Evolutionary conservation across 345 rosid species (phyloP).

Genomic region (Hibiscus syriacus): DNA sequence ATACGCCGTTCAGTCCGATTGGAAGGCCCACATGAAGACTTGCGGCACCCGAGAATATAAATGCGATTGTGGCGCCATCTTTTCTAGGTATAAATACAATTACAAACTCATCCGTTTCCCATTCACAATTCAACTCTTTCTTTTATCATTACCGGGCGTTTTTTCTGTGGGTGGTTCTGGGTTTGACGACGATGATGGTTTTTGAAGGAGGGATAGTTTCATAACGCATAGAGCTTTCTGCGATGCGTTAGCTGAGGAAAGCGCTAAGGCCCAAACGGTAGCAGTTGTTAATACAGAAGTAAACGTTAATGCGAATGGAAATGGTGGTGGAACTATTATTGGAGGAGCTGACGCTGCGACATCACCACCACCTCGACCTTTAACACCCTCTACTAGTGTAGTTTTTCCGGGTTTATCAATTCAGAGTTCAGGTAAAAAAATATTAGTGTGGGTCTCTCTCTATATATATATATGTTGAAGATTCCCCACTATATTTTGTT

Average conservation of each 20-base stretch:
- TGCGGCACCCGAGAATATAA: conserved; percentile 70
- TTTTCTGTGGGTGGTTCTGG: no score
- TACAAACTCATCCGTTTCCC: background rate
- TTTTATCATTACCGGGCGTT: no score
- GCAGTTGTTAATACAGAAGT: conserved; percentile 7
- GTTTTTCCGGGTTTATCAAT: conserved; percentile 62
- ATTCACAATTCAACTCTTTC: background rate
- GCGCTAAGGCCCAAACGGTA: conserved; percentile 28
- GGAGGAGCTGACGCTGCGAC: conserved; percentile 26
- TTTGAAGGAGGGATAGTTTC: conserved; percentile 62
- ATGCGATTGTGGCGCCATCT: conserved; percentile 73
- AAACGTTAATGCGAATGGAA: background rate
- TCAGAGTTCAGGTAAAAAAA: conserved; percentile 69
- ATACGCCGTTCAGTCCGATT: conserved; percentile 76
- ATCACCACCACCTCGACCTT: conserved; percentile 57
- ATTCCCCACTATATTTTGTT: background rate
- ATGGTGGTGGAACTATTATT: conserved; percentile 3
- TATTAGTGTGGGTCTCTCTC: background rate
- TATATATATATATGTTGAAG: background rate
- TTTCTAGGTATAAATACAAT: conserved; percentile 44
- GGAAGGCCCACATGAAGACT: conserved; percentile 81
- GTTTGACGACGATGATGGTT: background rate
- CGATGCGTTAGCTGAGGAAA: conserved; percentile 68
- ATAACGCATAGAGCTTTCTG: conserved; percentile 75
- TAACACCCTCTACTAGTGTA: conserved; percentile 45